Evolutionary conservation across 1,284 basidiomycete genomes (phyloP), one percentile per base, ranked within the genome.

Genomic region (Peniophora sp.): DNA sequence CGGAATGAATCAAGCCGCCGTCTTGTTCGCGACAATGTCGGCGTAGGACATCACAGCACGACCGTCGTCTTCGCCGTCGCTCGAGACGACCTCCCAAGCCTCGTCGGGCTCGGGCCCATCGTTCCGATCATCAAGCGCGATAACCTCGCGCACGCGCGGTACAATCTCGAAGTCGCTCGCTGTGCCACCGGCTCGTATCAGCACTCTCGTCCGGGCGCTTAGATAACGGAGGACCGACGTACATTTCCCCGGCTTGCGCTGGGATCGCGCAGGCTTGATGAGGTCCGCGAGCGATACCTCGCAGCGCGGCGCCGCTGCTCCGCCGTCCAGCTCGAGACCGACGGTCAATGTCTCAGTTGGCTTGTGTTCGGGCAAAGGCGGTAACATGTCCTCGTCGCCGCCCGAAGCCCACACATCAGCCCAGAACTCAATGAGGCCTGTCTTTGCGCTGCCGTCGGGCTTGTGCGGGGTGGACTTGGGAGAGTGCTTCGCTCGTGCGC

Each of bases 71-170:
- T 68, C 68, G 32, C 66, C 65, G 48, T 72, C 69, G 27, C 68
- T 68, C 39, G 67, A 66, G 50, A 81, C 62, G 58, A 75, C 72
- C 55, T 81, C 78, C 79, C 79, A 82, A 36, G 75, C 71, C 55
- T 82, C 79, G 53, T 79, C 76, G 18, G 55, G 55, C 18, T 59
- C 61, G 15, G 56, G 57, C 15, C 66, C 55, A 37, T 69, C 65
- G 23, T 60, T 60, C 23, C 12, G 22, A 20, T 79, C 78, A 57
- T 80, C 78, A 39, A 82, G 66, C 24, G 69, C 76, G 53, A 82
- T 76, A 47, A 82, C 79, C 32, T 72, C 69, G 27, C 70, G 74
- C 32, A 76, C 60, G 41, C 65, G 67, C 3, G 76, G 75, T 14
- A 82, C 63, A 20, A 81, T 57, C 63, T 81, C 79, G 56, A 78